A percentile compares a stretch with the other conserved stretches of the same genome.
Conservation (phyloP, 441 rosid species). For the Populus trichocarpa region DNA sequence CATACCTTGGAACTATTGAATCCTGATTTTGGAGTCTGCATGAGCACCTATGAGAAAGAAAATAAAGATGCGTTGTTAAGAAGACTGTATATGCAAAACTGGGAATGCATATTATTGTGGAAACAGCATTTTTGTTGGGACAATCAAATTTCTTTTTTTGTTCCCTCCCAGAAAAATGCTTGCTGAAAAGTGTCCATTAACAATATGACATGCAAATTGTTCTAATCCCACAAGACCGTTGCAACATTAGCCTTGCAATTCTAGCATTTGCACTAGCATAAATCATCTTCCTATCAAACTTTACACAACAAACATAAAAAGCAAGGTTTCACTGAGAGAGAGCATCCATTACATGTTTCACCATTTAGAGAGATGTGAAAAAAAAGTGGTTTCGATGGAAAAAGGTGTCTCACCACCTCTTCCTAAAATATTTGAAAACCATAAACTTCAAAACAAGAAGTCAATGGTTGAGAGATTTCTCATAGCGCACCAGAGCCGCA, state of each 20-base stretch:
- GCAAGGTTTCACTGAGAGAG: background rate
- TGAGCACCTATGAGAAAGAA: constrained; percentile 23
- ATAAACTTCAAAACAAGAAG: background rate
- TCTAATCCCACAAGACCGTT: background rate
- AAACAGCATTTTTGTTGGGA: background rate
- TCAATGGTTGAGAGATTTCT: background rate
- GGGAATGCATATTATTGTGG: background rate
- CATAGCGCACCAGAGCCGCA: background rate
- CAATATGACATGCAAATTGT: background rate
- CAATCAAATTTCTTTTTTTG: background rate
- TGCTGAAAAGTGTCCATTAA: background rate
- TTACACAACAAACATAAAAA: background rate
- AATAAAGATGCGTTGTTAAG: background rate
- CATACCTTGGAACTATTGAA: constrained; percentile 36
- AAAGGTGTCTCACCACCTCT: background rate
- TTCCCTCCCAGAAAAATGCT: background rate
- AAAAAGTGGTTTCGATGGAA: background rate
- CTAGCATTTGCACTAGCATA: background rate
- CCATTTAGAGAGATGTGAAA: background rate
- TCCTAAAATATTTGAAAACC: background rate
- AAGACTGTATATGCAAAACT: background rate
- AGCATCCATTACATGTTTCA: background rate
- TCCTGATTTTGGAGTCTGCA: constrained; percentile 27
- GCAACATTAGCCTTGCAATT: background rate
- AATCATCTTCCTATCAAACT: background rate